phyloP scores from a whole-genome alignment of 2,329 filamentous ascomycete species.

The Diaporthe nobilis region DNA sequence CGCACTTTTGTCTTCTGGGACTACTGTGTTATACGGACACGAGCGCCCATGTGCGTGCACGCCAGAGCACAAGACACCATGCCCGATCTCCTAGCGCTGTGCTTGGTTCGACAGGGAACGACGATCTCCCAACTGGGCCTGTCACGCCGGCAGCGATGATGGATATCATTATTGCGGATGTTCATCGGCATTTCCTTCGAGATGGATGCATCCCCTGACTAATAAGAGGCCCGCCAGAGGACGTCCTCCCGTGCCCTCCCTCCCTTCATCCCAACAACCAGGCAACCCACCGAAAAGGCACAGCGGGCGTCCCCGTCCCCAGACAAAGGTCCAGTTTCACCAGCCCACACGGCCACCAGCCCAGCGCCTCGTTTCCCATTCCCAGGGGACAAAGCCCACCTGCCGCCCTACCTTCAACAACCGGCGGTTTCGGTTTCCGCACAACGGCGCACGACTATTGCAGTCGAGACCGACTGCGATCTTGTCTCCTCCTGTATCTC shows the following conservation, averaged over 20 bases:
- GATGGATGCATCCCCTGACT: slow-evolving; percentile 27
- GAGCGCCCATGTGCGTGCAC: slow-evolving; percentile 2
- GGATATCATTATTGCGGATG: slow-evolving; percentile 18
- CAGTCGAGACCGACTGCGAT: slow-evolving; percentile 14
- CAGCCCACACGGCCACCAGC: slow-evolving; percentile 7
- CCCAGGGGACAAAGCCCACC: slow-evolving; percentile 27
- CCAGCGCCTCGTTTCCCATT: background rate
- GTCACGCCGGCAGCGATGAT: slow-evolving; percentile 17
- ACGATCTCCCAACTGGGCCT: slow-evolving; percentile 6
- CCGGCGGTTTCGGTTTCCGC: slow-evolving; percentile 13
- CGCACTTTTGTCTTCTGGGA: background rate
- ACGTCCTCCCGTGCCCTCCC: background rate
- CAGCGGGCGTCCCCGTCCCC: slow-evolving; percentile 21
- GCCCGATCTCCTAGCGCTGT: slow-evolving; percentile 13
- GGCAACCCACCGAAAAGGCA: background rate
- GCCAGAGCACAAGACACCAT: slow-evolving; percentile 12
- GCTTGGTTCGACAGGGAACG: slow-evolving; percentile 18
- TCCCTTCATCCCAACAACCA: slow-evolving; percentile 19
- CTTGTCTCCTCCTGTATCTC: background rate
- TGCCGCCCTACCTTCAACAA: background rate
- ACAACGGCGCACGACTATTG: background rate
- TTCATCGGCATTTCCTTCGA: slow-evolving; percentile 30
- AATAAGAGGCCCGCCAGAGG: slow-evolving; percentile 6
- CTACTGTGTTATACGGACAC: background rate
- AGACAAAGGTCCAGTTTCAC: slow-evolving; percentile 33